These are phyloP conservation scores for Blastobotrys persicus DNA, from an alignment of 1,139 yeast species.

Conservation along the genomic window DNA sequence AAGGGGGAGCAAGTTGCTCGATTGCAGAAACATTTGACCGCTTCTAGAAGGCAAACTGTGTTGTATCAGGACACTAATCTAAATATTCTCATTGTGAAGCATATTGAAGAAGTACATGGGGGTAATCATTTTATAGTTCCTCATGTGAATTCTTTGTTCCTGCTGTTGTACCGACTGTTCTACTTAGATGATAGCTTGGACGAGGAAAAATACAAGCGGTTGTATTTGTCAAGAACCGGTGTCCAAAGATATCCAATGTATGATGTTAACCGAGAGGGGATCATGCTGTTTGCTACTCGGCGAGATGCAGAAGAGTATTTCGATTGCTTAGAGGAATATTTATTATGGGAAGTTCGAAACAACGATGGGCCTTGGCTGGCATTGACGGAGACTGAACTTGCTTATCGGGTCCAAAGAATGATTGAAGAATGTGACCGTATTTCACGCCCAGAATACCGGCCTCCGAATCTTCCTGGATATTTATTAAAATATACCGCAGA, in stretches of 20 bases:
- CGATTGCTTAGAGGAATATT: conserved; percentile 15
- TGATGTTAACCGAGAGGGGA: conserved; percentile 8
- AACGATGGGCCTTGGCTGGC: conserved; percentile 17
- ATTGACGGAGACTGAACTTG: not conserved
- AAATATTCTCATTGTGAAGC: not conserved
- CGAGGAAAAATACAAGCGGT: conserved; percentile 5
- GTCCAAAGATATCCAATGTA: conserved; percentile 18
- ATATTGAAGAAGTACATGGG: conserved; percentile 14
- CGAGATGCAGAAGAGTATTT: conserved; percentile 18
- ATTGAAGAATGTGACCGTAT: not conserved
- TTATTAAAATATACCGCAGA: not conserved
- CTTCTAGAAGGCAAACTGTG: conserved; percentile 5
- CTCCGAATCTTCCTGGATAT: not conserved
- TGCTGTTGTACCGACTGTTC: conserved; percentile 14
- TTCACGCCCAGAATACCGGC: not conserved
- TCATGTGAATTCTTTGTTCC: conserved; percentile 4
- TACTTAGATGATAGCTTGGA: conserved; percentile 13
- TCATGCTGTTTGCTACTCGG: conserved; percentile 19
- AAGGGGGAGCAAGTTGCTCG: conserved; percentile 8
- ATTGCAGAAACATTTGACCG: conserved; percentile 3
- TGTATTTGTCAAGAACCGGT: conserved; percentile 13
- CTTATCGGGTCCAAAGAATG: not conserved
- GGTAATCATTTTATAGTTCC: conserved; percentile 12
- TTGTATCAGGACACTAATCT: conserved; percentile 4
- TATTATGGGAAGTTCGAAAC: conserved; percentile 16